Evolutionary conservation across 768 basidiomycete genomes (phyloP).

Genomic region (Lactarius indigo): DNA sequence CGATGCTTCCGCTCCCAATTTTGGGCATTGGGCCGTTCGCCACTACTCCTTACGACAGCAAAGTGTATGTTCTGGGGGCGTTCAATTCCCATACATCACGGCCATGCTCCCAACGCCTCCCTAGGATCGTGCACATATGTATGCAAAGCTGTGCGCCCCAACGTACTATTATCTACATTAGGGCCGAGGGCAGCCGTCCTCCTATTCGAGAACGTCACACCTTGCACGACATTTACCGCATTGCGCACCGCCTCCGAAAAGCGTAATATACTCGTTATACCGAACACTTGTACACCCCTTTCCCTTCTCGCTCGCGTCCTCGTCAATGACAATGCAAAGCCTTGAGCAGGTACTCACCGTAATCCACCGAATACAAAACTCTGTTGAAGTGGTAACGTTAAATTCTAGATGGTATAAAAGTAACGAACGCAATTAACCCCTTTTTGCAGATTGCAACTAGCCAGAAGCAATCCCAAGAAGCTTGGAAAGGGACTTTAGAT

Average conservation of each 20-base stretch:
- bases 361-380: conserved; percentile 11
- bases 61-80: background rate
- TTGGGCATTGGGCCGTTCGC: background rate
- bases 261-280: conserved; percentile 12
- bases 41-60: background rate
- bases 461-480: conserved; percentile 9
- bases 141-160: conserved; percentile 6
- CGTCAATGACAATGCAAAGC: conserved; percentile 17
- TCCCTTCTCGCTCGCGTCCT: background rate
- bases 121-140: background rate
- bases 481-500: conserved; percentile 9
- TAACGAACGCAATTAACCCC: background rate
- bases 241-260: conserved; percentile 9
- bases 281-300: background rate
- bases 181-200: conserved; percentile 10
- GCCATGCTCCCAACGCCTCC: background rate
- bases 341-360: conserved; percentile 16
- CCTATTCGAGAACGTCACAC: background rate
- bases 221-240: conserved; percentile 5
- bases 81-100: background rate
- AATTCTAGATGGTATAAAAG: background rate
- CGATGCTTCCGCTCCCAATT: background rate
- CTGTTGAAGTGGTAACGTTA: conserved; percentile 12
- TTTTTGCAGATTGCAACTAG: conserved; percentile 3
- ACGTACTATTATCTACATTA: background rate